Percentiles rank a stretch among this genome's conserved stretches.
These are phyloP conservation scores for Pythium aquatile DNA, from an alignment of 352 stramenopile genomes.

Conservation along the genomic window DNA sequence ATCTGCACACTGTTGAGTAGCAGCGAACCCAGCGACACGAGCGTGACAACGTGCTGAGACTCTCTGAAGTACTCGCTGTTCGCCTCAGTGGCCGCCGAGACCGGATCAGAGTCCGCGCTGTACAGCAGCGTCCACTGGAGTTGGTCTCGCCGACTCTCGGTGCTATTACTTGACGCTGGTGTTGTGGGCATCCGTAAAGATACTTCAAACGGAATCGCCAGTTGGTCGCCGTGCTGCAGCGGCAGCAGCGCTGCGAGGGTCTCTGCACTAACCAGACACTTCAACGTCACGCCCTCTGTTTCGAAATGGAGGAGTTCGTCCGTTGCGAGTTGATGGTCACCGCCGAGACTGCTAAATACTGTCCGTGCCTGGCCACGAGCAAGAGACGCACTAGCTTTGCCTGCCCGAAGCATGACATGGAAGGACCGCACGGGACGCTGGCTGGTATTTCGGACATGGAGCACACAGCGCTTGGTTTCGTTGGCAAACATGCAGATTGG, in stretches of 20 bases:
- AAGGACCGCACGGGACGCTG: constrained; percentile 41
- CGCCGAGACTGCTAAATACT: constrained; percentile 3
- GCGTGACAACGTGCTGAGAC: constrained; percentile 40
- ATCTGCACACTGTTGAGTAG: constrained; percentile 39
- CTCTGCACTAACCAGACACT: constrained; percentile 2
- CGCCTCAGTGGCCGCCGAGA: neutral
- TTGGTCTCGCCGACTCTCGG: constrained; percentile 6
- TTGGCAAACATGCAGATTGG: constrained; percentile 65
- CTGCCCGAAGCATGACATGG: constrained; percentile 19
- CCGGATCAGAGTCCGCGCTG: constrained; percentile 22
- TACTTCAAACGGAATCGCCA: constrained; percentile 30
- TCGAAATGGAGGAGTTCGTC: constrained; percentile 10
- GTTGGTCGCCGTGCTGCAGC: constrained; percentile 18
- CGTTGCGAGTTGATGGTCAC: neutral
- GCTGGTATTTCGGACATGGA: constrained; percentile 53
- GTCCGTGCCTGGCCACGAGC: neutral
- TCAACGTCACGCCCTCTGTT: constrained; percentile 19
- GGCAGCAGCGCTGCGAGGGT: constrained; percentile 14
- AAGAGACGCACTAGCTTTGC: constrained; percentile 7
- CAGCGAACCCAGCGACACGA: constrained; percentile 56
- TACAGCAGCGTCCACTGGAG: constrained; percentile 74
- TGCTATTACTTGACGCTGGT: neutral
- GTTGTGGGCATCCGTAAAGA: constrained; percentile 6
- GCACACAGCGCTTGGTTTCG: constrained; percentile 56
- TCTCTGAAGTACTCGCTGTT: constrained; percentile 47